Conservation (phyloP, 768 basidiomycete genomes). For the Hirschioporus abietinus region DNA sequence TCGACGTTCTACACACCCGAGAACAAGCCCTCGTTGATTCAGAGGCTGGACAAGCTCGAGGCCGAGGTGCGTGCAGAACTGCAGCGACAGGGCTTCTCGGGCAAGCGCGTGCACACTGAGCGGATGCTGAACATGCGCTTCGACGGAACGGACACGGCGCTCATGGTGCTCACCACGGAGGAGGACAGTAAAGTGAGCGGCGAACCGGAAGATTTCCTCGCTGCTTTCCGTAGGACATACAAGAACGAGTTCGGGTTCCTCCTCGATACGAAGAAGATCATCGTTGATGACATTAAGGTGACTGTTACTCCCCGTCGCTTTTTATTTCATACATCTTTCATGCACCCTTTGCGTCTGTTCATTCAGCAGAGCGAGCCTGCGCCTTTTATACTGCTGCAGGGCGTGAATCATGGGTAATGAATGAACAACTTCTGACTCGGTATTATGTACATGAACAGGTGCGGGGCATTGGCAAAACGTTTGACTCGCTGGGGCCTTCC, state of each 20-base stretch:
- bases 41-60: slow-evolving; percentile 67
- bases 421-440: neutral
- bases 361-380: neutral
- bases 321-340: slow-evolving; percentile 8
- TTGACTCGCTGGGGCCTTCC: slow-evolving; percentile 72
- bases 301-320: slow-evolving; percentile 1
- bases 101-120: slow-evolving; percentile 65
- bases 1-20: slow-evolving; percentile 69
- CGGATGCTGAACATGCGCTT: slow-evolving; percentile 90
- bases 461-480: slow-evolving; percentile 87
- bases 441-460: slow-evolving; percentile 38
- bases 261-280: slow-evolving; percentile 73
- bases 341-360: neutral
- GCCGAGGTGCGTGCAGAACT: slow-evolving; percentile 61
- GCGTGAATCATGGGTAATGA: neutral
- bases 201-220: slow-evolving; percentile 66
- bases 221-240: slow-evolving; percentile 75
- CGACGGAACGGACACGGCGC: slow-evolving; percentile 86
- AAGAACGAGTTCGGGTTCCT: slow-evolving; percentile 90
- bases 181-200: slow-evolving; percentile 37
- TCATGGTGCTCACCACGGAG: slow-evolving; percentile 69
- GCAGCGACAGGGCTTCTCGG: slow-evolving; percentile 76
- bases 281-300: slow-evolving; percentile 91
- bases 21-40: slow-evolving; percentile 47
- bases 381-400: neutral